Percentiles rank a stretch among this genome's conserved stretches.
Conservation (phyloP, 1,139 yeast species). For the Candida tropicalis region DNA sequence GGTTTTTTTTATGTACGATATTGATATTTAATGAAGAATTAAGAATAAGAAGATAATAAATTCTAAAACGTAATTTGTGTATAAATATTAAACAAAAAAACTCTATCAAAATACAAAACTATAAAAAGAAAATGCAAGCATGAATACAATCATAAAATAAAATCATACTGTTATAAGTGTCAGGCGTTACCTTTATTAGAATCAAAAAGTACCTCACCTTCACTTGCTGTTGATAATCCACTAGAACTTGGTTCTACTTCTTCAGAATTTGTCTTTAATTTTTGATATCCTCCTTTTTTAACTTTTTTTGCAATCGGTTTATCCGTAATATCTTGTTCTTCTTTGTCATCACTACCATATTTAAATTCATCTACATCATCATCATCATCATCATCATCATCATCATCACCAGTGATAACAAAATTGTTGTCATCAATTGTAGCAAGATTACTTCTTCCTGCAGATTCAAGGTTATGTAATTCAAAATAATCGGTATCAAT, state of each 20-base stretch:
- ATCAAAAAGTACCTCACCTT: constrained; percentile 19
- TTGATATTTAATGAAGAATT: constrained; percentile 3
- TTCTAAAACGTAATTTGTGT: not conserved
- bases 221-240: constrained; percentile 15
- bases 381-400: constrained; percentile 14
- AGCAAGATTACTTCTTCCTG: constrained; percentile 10
- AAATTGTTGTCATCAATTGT: constrained; percentile 11
- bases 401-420: constrained; percentile 20
- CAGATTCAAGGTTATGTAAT: constrained; percentile 32
- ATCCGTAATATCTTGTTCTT: constrained; percentile 11
- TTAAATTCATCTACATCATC: constrained; percentile 6
- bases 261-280: constrained; percentile 6
- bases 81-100: not conserved
- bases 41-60: too few relatives aligned
- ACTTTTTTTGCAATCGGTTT: constrained; percentile 11
- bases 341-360: constrained; percentile 14
- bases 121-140: not conserved
- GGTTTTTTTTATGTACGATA: not conserved
- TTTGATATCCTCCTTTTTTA: constrained; percentile 9
- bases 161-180: too few relatives aligned
- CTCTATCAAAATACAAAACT: not conserved
- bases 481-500: constrained; percentile 55
- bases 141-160: constrained; percentile 3
- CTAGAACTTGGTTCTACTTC: constrained; percentile 2
- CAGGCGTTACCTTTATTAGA: constrained; percentile 8